These are phyloP conservation scores for Rhytidhysteron rufulum DNA, from an alignment of 2,329 filamentous ascomycete species.

Conservation along the genomic window DNA sequence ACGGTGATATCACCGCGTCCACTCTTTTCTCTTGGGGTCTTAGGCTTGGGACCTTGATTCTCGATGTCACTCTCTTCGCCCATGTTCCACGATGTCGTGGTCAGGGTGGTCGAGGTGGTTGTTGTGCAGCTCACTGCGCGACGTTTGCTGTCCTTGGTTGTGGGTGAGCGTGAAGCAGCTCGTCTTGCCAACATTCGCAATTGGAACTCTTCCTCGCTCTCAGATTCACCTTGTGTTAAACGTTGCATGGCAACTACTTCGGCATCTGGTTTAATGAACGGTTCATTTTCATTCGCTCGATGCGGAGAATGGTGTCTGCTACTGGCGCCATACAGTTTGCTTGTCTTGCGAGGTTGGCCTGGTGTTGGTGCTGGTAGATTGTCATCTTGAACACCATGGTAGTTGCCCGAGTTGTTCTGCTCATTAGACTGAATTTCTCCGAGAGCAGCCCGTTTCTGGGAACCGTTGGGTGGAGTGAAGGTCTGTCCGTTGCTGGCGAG, in stretches of 20 bases:
- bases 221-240: constrained; percentile 55
- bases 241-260: constrained; percentile 61
- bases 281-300: constrained; percentile 46
- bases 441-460: constrained; percentile 75
- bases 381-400: constrained; percentile 72
- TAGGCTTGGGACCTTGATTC: constrained; percentile 40
- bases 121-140: constrained; percentile 74
- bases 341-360: constrained; percentile 88
- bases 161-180: constrained; percentile 61
- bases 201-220: constrained; percentile 81
- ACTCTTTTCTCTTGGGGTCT: constrained; percentile 43
- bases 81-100: constrained; percentile 28
- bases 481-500: constrained; percentile 64
- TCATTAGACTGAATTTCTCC: constrained; percentile 89
- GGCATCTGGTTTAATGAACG: constrained; percentile 51
- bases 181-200: constrained; percentile 63
- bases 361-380: constrained; percentile 93
- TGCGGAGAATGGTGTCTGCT: constrained; percentile 27
- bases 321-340: constrained; percentile 62
- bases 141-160: constrained; percentile 56
- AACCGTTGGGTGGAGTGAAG: constrained; percentile 80
- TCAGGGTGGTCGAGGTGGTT: constrained; percentile 62
- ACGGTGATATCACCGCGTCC: constrained; percentile 44
- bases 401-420: constrained; percentile 41
- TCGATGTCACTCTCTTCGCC: constrained; percentile 46